These are phyloP conservation scores for Cutaneotrichosporon dermatis DNA, from an alignment of 1,284 basidiomycete genomes.

Conservation along the genomic window DNA sequence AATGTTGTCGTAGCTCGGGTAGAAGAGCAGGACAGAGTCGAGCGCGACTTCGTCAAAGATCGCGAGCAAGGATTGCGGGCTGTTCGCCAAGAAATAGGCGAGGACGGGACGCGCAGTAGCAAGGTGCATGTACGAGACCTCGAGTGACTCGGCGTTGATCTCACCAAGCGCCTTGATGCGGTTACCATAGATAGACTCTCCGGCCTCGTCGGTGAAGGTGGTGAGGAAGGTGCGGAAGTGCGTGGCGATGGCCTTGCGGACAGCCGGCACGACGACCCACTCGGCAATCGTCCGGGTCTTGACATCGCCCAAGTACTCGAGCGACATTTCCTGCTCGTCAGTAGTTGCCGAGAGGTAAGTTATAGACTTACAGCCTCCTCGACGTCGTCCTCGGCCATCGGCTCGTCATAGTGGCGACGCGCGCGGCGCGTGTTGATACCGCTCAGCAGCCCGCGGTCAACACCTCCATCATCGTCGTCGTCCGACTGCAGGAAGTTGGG, in stretches of 20 bases:
- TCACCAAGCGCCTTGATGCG: slow-evolving; percentile 91
- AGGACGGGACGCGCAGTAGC: slow-evolving; percentile 86
- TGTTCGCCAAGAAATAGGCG: slow-evolving; percentile 95
- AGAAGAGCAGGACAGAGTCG: slow-evolving; percentile 89
- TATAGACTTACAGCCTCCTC: not conserved
- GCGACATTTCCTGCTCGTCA: slow-evolving; percentile 68
- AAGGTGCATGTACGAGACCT: slow-evolving; percentile 92
- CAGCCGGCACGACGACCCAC: slow-evolving; percentile 91
- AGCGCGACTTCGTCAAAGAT: slow-evolving; percentile 96
- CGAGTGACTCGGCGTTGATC: slow-evolving; percentile 94
- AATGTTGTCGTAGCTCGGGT: slow-evolving; percentile 92
- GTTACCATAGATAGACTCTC: slow-evolving; percentile 89
- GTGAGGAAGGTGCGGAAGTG: slow-evolving; percentile 95
- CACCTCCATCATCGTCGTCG: slow-evolving; percentile 59
- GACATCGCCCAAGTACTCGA: slow-evolving; percentile 95
- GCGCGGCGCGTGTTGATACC: slow-evolving; percentile 69
- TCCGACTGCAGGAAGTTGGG: slow-evolving; percentile 78
- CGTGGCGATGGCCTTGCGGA: slow-evolving; percentile 80
- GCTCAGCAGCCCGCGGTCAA: slow-evolving; percentile 54
- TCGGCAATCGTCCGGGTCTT: slow-evolving; percentile 95
- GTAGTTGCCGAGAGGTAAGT: too few species aligned
- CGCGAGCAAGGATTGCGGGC: slow-evolving; percentile 83
- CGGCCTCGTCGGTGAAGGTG: slow-evolving; percentile 89
- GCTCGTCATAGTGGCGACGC: slow-evolving; percentile 81
- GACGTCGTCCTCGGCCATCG: slow-evolving; percentile 75